Evolutionary conservation across 2,329 filamentous ascomycete genomes (phyloP).

Genomic region (Paecilomyces sp.): DNA sequence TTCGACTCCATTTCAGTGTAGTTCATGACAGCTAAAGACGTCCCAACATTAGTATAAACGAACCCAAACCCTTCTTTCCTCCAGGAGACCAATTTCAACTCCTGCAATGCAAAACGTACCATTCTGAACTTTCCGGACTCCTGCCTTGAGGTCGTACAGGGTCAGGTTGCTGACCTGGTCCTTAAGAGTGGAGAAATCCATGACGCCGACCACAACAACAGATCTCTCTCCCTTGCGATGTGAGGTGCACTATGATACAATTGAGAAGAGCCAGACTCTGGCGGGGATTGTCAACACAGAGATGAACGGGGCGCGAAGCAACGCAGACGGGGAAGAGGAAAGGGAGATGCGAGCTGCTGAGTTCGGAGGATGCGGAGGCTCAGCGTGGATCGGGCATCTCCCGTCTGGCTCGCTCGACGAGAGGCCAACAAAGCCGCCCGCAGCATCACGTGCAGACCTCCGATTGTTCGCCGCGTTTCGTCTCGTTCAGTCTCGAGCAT

Average conservation of each 20-base stretch:
- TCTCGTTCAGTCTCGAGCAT: background rate
- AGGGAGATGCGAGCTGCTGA: background rate
- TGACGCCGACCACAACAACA: conserved; percentile 33
- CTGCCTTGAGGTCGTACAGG: conserved; percentile 91
- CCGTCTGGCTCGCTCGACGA: background rate
- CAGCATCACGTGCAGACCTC: background rate
- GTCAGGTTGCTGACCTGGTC: conserved; percentile 86
- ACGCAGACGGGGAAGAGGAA: background rate
- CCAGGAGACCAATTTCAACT: background rate
- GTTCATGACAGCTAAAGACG: conserved; percentile 78
- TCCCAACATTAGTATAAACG: background rate
- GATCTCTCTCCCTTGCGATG: conserved; percentile 5
- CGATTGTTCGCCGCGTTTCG: background rate
- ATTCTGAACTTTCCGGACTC: conserved; percentile 94
- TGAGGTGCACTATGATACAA: background rate
- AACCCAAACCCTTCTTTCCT: background rate
- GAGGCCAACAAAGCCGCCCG: background rate
- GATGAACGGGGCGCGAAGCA: conserved; percentile 9
- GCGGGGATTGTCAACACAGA: conserved; percentile 8
- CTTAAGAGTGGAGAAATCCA: conserved; percentile 82
- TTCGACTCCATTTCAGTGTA: conserved; percentile 88
- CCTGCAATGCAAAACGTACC: conserved; percentile 48
- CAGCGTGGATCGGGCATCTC: conserved; percentile 1
- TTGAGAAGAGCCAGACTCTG: background rate
- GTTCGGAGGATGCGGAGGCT: background rate